A percentile compares a stretch with the other conserved stretches of the same genome.
These are phyloP conservation scores for Artemisia tridentata DNA, from an alignment of 129 eudicot species.

Conservation along the genomic window DNA sequence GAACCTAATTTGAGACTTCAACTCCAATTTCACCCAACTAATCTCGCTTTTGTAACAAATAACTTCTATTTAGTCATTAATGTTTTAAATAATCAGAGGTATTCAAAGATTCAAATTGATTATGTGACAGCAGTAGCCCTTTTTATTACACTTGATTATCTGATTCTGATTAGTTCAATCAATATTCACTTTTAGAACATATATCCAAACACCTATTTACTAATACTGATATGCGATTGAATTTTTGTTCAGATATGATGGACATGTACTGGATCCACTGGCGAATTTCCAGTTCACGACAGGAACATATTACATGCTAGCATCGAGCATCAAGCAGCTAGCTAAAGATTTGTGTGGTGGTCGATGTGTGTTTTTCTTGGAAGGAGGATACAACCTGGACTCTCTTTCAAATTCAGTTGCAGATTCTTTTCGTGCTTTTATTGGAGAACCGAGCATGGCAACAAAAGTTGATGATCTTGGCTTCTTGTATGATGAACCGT, in stretches of 20 bases:
- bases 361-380: constrained; percentile 88
- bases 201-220: not conserved
- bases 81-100: too few species aligned
- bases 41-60: too few species aligned
- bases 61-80: too few species aligned
- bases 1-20: too few species aligned
- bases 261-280: constrained; percentile 80
- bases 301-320: constrained; percentile 87
- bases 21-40: too few species aligned
- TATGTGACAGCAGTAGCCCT: too few species aligned
- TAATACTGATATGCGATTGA: not conserved
- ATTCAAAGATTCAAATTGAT: too few species aligned
- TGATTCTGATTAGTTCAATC: not conserved
- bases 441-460: constrained; percentile 83
- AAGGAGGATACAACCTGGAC: constrained; percentile 86
- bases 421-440: constrained; percentile 82
- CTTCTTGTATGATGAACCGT: constrained; percentile 80
- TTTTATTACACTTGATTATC: too few species aligned
- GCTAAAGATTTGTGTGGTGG: constrained; percentile 88
- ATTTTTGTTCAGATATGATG: constrained; percentile 65
- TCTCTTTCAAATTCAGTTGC: constrained; percentile 85
- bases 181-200: not conserved
- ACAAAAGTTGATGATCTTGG: constrained; percentile 51
- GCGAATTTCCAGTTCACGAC: constrained; percentile 89
- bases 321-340: constrained; percentile 75